phyloP scores from a whole-genome alignment of 352 stramenopile genomes.

The Stephanocyclus meneghinianus region DNA sequence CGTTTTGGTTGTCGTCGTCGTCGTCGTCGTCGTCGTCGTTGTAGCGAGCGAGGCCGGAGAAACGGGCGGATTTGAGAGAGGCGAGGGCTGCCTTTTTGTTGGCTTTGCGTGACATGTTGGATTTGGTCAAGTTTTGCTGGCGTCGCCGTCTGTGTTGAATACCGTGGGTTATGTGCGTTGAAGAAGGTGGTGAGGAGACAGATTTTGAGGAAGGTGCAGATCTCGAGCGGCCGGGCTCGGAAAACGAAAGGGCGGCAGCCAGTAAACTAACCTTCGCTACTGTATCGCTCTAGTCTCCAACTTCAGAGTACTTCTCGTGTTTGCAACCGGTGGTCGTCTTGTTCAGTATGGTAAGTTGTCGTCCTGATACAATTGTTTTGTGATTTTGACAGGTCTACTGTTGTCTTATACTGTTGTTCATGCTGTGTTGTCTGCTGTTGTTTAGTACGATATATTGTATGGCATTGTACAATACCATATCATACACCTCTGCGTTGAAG shows the following conservation, averaged over 20 bases:
- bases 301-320: background rate
- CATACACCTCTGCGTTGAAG: too few species aligned
- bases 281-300: background rate
- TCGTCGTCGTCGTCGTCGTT: conserved; percentile 6
- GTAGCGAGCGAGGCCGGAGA: background rate
- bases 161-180: background rate
- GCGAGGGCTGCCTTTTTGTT: conserved; percentile 27
- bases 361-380: background rate
- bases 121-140: background rate
- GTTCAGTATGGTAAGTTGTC: background rate
- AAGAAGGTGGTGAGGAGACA: background rate
- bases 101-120: conserved; percentile 9
- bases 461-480: too few species aligned
- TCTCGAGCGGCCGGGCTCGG: too few species aligned
- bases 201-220: background rate
- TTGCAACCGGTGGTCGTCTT: background rate
- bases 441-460: too few species aligned
- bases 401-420: background rate
- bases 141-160: background rate
- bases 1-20: background rate
- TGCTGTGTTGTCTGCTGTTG: too few species aligned
- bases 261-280: background rate
- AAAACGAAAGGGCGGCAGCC: too few species aligned
- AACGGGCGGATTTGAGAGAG: conserved; percentile 22
- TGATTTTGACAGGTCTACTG: background rate